A percentile compares a stretch with the other conserved stretches of the same genome.
Evolutionary conservation across 768 basidiomycete genomes (phyloP).

Genomic region (Gloeophyllum trabeum): DNA sequence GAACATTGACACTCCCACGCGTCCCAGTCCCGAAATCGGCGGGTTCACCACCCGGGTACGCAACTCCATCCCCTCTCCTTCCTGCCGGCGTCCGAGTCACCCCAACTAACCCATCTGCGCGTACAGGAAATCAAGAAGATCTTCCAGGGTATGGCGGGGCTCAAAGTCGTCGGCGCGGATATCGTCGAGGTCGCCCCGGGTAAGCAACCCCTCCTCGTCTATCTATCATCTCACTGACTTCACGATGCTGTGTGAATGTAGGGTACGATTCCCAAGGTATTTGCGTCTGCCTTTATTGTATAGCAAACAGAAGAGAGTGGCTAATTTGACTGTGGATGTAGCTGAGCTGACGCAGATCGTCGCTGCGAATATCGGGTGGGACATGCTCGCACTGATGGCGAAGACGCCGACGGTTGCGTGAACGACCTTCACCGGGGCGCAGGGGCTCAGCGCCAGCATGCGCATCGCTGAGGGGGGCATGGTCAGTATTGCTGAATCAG

Average conservation of each 20-base stretch:
- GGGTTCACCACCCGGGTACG: conserved; percentile 19
- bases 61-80: too few relatives aligned
- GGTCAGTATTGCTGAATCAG: too few relatives aligned
- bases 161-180: conserved; percentile 25
- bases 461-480: too few relatives aligned
- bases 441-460: too few relatives aligned
- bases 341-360: conserved; percentile 18
- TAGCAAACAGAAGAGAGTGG: background rate
- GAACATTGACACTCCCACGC: too few relatives aligned
- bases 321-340: conserved; percentile 1
- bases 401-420: too few relatives aligned
- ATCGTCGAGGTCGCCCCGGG: conserved; percentile 20
- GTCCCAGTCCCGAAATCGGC: conserved; percentile 21
- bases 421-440: too few relatives aligned
- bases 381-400: conserved; percentile 7
- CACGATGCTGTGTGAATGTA: background rate
- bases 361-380: conserved; percentile 9
- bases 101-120: background rate
- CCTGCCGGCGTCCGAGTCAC: too few relatives aligned
- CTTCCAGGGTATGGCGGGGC: conserved; percentile 19
- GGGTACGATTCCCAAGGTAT: conserved; percentile 1
- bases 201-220: conserved; percentile 4
- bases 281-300: background rate
- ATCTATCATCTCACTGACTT: background rate
- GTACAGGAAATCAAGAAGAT: conserved; percentile 22